A percentile compares a stretch with the other conserved stretches of the same genome.
phyloP scores from a whole-genome alignment of 2,329 filamentous ascomycete species.

The Corinectria fuckeliana region DNA sequence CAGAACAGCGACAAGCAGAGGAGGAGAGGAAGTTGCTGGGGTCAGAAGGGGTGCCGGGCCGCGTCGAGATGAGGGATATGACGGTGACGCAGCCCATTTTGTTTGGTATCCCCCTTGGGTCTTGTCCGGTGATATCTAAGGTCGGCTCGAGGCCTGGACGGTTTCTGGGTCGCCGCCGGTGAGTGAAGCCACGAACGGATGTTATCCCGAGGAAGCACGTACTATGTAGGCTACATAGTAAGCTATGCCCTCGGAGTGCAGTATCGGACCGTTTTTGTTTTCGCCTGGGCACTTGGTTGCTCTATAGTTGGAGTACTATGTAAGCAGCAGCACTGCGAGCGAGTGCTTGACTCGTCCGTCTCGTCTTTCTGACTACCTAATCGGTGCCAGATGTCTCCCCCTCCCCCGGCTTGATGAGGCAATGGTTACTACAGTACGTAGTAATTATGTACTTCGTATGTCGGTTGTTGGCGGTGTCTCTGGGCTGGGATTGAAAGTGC shows the following conservation, averaged over 20 bases:
- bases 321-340: neutral
- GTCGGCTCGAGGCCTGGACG: neutral
- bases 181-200: slow-evolving; percentile 6
- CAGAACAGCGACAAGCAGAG: neutral
- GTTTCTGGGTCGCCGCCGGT: neutral
- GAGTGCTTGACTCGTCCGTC: neutral
- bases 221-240: no score
- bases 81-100: neutral
- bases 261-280: neutral
- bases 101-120: slow-evolving; percentile 1
- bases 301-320: neutral
- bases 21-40: slow-evolving; percentile 4
- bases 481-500: neutral
- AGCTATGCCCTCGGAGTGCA: neutral
- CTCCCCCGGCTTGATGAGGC: neutral
- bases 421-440: neutral
- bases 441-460: neutral
- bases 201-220: slow-evolving; percentile 5
- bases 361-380: neutral
- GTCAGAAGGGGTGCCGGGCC: neutral
- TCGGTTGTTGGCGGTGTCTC: neutral
- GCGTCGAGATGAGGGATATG: neutral
- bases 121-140: neutral
- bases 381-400: neutral
- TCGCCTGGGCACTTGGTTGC: neutral